Percentiles rank a stretch among this genome's conserved stretches.
These are phyloP conservation scores for Aureobasidium sp. DNA, from an alignment of 2,329 filamentous ascomycete species.

Conservation along the genomic window DNA sequence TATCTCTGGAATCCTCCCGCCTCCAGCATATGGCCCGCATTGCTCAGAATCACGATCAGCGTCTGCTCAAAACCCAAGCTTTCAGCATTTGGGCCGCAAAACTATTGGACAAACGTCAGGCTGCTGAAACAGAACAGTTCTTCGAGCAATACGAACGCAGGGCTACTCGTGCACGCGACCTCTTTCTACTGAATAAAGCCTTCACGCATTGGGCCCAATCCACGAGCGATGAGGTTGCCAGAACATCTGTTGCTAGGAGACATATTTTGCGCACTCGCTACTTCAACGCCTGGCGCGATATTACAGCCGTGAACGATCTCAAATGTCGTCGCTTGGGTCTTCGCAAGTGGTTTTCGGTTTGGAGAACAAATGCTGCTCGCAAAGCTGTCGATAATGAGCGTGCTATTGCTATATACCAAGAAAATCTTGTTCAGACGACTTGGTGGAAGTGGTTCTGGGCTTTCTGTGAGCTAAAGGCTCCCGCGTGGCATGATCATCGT, in stretches of 20 bases:
- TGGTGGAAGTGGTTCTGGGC: slow-evolving; percentile 33
- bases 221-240: slow-evolving; percentile 57
- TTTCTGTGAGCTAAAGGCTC: slow-evolving; percentile 31
- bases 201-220: slow-evolving; percentile 63
- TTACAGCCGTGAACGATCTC: slow-evolving; percentile 54
- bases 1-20: slow-evolving; percentile 27
- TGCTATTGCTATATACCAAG: slow-evolving; percentile 27
- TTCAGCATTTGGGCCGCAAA: slow-evolving; percentile 45
- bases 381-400: slow-evolving; percentile 30
- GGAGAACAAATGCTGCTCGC: slow-evolving; percentile 39
- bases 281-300: slow-evolving; percentile 62
- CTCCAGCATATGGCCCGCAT: slow-evolving; percentile 40
- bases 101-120: slow-evolving; percentile 35
- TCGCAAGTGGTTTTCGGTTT: slow-evolving; percentile 48
- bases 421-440: slow-evolving; percentile 27
- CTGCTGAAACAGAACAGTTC: slow-evolving; percentile 44
- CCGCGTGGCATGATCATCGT: slow-evolving; percentile 27
- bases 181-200: slow-evolving; percentile 57
- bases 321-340: slow-evolving; percentile 47
- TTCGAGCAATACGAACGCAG: slow-evolving; percentile 51
- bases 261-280: slow-evolving; percentile 63
- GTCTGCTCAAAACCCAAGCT: slow-evolving; percentile 45
- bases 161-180: slow-evolving; percentile 56
- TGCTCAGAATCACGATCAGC: slow-evolving; percentile 36
- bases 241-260: slow-evolving; percentile 60